phyloP scores from a whole-genome alignment of 108 stramenopile genomes.

The Skeletonema costatum region DNA sequence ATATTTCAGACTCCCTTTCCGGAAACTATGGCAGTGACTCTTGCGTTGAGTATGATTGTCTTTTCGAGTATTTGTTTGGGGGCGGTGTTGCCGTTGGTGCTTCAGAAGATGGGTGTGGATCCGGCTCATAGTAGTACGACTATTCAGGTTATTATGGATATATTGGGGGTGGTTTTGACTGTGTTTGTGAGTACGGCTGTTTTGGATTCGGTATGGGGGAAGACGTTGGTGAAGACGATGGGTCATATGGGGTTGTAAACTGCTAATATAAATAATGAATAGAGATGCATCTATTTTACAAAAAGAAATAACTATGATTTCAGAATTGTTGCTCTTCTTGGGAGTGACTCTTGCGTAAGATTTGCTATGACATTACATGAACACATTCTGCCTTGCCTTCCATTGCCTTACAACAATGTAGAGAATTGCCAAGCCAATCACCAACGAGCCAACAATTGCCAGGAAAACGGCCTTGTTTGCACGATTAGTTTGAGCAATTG shows the following conservation, averaged over 20 bases:
- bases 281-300: neutral
- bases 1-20: constrained; percentile 46
- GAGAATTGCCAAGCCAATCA: constrained; percentile 30
- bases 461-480: constrained; percentile 43
- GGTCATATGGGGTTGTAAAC: neutral
- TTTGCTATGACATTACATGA: constrained; percentile 25
- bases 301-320: neutral
- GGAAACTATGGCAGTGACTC: constrained; percentile 71
- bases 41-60: constrained; percentile 78
- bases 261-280: neutral
- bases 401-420: constrained; percentile 39
- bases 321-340: no score
- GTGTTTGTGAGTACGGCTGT: constrained; percentile 67
- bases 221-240: constrained; percentile 33
- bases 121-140: constrained; percentile 91
- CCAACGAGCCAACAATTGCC: constrained; percentile 41
- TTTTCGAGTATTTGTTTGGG: constrained; percentile 79
- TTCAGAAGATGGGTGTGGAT: constrained; percentile 79
- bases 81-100: constrained; percentile 72
- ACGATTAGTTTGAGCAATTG: constrained; percentile 1
- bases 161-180: constrained; percentile 67
- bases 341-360: neutral
- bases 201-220: constrained; percentile 66
- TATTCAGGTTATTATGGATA: constrained; percentile 74
- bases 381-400: constrained; percentile 46